phyloP scores from a whole-genome alignment of 176 grass and related monocot genomes.

The Zoysia japonica region DNA sequence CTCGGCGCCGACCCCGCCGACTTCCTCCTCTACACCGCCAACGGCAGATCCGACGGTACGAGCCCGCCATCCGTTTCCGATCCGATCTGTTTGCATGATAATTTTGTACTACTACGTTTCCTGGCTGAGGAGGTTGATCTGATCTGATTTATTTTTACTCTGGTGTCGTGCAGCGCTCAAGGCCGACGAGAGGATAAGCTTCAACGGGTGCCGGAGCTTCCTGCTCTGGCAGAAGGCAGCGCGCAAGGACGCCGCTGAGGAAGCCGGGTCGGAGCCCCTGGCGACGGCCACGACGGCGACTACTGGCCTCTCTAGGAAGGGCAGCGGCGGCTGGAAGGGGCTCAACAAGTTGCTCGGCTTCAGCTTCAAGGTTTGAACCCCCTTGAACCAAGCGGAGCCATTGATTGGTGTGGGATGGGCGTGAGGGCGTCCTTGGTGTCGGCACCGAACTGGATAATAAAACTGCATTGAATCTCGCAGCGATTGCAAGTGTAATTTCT shows the following conservation, averaged over 20 bases:
- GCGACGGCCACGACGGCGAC: neutral
- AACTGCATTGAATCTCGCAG: neutral
- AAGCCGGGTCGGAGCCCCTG: neutral
- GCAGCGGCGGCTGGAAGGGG: constrained; percentile 57
- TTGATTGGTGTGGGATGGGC: neutral
- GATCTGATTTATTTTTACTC: neutral
- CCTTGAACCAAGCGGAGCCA: constrained; percentile 27
- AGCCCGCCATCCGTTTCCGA: neutral
- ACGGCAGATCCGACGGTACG: constrained; percentile 67
- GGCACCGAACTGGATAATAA: constrained; percentile 3
- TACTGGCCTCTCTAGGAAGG: constrained; percentile 23
- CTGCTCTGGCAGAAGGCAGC: constrained; percentile 59
- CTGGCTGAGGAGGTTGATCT: neutral
- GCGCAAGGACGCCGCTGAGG: neutral
- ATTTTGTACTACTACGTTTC: neutral
- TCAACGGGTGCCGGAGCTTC: constrained; percentile 63
- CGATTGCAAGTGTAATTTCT: neutral
- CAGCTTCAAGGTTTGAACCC: constrained; percentile 60
- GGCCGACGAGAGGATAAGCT: constrained; percentile 48
- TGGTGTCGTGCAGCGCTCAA: constrained; percentile 46
- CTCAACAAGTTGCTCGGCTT: constrained; percentile 67
- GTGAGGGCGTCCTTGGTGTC: neutral
- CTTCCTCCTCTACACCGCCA: constrained; percentile 65
- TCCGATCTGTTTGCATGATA: neutral
- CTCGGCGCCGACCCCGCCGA: constrained; percentile 49